phyloP scores from a whole-genome alignment of 2,329 filamentous ascomycete species.

The Diaporthe citriasiana region DNA sequence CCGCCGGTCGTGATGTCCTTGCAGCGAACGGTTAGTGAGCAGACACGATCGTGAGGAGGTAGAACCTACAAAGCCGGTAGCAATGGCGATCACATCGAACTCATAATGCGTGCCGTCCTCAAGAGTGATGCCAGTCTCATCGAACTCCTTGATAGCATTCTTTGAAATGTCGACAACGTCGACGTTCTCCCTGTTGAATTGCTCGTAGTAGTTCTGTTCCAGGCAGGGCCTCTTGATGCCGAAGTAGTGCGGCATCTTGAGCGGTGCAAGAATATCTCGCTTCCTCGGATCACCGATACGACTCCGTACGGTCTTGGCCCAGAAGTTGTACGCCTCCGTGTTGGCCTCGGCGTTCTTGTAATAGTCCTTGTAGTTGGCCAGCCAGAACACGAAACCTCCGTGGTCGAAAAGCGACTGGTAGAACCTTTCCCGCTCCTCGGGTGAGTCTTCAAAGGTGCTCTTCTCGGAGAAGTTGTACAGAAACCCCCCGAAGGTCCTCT shows the following conservation, averaged over 20 bases:
- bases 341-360: constrained; percentile 63
- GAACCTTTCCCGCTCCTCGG: constrained; percentile 63
- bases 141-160: constrained; percentile 58
- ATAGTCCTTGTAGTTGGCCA: constrained; percentile 67
- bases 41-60: background rate
- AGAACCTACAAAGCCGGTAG: constrained; percentile 60
- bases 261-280: constrained; percentile 66
- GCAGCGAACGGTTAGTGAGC: background rate
- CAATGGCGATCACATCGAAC: constrained; percentile 60
- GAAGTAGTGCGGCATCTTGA: constrained; percentile 66
- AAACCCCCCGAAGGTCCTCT: constrained; percentile 71
- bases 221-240: constrained; percentile 65
- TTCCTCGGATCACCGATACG: constrained; percentile 64
- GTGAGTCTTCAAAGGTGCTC: constrained; percentile 67
- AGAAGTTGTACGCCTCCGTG: constrained; percentile 67
- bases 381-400: constrained; percentile 70
- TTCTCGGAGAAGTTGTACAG: constrained; percentile 68
- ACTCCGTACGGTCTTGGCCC: constrained; percentile 64
- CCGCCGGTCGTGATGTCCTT: constrained; percentile 46
- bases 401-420: constrained; percentile 64
- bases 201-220: constrained; percentile 61
- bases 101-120: constrained; percentile 58
- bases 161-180: constrained; percentile 58
- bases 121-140: constrained; percentile 57
- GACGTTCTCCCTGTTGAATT: constrained; percentile 60